Conservation (phyloP, 768 basidiomycete species). For the Xerocomellus dryophilus region DNA sequence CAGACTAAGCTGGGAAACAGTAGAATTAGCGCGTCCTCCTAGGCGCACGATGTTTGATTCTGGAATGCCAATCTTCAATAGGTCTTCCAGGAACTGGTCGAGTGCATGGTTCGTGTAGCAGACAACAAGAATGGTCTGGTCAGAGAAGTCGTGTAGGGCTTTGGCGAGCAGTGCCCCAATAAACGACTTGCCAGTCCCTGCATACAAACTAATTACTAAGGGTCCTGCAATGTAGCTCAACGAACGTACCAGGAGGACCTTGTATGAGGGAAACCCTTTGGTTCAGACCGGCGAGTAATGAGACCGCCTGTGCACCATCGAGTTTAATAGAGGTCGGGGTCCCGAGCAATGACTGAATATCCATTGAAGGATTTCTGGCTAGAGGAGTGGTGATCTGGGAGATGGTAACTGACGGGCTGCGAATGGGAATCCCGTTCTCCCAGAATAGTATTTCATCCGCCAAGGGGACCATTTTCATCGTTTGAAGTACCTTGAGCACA, state of each 20-base stretch:
- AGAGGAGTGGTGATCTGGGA: conserved; percentile 31
- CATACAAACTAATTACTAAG: not conserved
- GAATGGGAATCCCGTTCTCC: conserved; percentile 31
- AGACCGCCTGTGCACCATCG: conserved; percentile 46
- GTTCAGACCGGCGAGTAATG: conserved; percentile 50
- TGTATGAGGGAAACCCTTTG: conserved; percentile 43
- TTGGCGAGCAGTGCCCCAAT: conserved; percentile 66
- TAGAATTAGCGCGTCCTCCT: conserved; percentile 49
- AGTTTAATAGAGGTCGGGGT: conserved; percentile 43
- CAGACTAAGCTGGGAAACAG: conserved; percentile 46
- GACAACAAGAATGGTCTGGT: conserved; percentile 55
- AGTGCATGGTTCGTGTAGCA: conserved; percentile 75
- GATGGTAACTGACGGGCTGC: conserved; percentile 4
- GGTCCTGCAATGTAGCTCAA: not conserved
- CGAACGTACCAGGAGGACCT: conserved; percentile 63
- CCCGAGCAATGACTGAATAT: conserved; percentile 41
- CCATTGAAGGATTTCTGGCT: conserved; percentile 31
- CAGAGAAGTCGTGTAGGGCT: conserved; percentile 46
- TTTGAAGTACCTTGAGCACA: conserved; percentile 54
- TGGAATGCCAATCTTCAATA: conserved; percentile 61
- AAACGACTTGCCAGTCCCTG: conserved; percentile 73
- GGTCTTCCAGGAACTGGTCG: conserved; percentile 62
- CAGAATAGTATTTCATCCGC: conserved; percentile 53
- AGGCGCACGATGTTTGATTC: conserved; percentile 47
- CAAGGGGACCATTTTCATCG: conserved; percentile 44